Conservation (phyloP, 371 early-diverging fungal species). For the Sporodiniella umbellata region DNA sequence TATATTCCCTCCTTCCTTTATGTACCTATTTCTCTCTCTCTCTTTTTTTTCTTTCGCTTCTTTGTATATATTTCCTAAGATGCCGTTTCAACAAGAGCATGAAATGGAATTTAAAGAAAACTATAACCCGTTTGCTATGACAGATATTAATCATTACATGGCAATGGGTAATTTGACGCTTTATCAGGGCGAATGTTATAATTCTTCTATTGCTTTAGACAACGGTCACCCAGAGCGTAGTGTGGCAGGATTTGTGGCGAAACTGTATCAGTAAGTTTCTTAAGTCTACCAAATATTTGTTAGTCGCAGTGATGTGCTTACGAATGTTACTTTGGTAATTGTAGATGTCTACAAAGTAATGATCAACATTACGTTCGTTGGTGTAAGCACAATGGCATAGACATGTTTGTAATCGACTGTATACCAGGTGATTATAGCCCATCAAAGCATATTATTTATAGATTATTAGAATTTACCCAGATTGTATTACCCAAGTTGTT, state of each 20-base stretch:
- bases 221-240: slow-evolving; percentile 20
- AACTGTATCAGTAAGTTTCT: slow-evolving; percentile 42
- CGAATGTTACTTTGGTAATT: neutral
- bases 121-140: neutral
- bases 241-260: slow-evolving; percentile 38
- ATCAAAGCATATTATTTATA: neutral
- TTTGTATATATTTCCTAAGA: neutral
- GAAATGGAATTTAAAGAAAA: neutral
- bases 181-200: neutral
- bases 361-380: slow-evolving; percentile 37
- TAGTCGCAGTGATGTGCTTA: too few species aligned
- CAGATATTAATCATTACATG: neutral
- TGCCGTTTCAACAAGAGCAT: neutral
- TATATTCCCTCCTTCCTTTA: too few species aligned
- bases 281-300: too few species aligned
- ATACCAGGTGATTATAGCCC: neutral
- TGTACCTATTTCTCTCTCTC: slow-evolving; percentile 1
- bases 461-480: slow-evolving; percentile 38
- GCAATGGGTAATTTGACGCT: neutral
- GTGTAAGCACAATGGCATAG: slow-evolving; percentile 34
- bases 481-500: slow-evolving; percentile 42
- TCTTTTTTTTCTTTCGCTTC: neutral
- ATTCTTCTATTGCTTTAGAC: neutral
- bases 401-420: slow-evolving; percentile 39
- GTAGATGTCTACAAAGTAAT: slow-evolving; percentile 34